Conservation (phyloP, 129 eudicot species). For the Tanacetum coccineum region DNA sequence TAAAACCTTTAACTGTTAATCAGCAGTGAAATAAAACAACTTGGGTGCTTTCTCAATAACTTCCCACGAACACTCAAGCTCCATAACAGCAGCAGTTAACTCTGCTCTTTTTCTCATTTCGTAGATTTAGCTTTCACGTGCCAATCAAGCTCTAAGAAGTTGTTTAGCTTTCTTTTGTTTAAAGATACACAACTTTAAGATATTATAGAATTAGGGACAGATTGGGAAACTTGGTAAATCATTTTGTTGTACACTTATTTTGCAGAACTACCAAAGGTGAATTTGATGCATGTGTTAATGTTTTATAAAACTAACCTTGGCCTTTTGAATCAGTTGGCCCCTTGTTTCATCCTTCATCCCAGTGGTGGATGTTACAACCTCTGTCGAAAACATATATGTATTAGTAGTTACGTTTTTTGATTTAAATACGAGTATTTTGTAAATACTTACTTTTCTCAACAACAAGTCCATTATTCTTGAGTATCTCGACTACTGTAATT, state of each 20-base stretch:
- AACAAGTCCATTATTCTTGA: no score
- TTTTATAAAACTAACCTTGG: conserved; percentile 48
- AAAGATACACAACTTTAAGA: no score
- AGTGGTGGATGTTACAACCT: conserved; percentile 74
- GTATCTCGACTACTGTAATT: no score
- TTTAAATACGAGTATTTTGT: background rate
- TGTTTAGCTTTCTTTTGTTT: conserved; percentile 71
- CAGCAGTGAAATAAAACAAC: conserved; percentile 66
- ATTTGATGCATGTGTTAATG: no score
- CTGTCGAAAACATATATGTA: conserved; percentile 30
- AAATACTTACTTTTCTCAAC: conserved; percentile 69
- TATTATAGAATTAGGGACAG: no score
- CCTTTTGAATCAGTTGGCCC: conserved; percentile 82
- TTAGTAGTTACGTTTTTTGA: background rate
- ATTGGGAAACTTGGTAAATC: no score
- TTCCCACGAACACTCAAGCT: conserved; percentile 94
- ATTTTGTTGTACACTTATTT: no score
- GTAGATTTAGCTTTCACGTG: conserved; percentile 87
- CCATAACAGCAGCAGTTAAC: conserved; percentile 81
- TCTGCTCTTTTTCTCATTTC: conserved; percentile 94
- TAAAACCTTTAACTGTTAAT: conserved; percentile 79
- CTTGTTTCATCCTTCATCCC: conserved; percentile 80
- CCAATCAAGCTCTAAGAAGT: conserved; percentile 75
- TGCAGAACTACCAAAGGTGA: no score
- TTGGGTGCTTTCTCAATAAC: conserved; percentile 70